Evolutionary conservation across 179 eudicot species (phyloP), one percentile per base, ranked within the genome.

Genomic region (Silene coronaria): DNA sequence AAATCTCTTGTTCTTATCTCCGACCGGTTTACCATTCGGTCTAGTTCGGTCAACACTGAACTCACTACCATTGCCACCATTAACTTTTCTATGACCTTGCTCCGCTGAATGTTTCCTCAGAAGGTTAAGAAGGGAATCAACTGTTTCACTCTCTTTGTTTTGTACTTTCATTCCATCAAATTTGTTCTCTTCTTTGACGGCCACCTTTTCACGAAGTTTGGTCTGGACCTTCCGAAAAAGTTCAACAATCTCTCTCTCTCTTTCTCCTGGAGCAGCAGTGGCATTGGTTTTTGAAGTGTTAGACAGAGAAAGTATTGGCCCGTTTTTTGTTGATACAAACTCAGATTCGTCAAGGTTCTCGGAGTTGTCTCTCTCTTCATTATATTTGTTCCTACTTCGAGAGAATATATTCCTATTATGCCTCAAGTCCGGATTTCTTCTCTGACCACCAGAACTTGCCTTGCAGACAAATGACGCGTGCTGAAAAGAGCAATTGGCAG

Each of bases 221-320:
- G 89, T 90, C 82, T 92, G 96, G 76, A 93, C 92, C 82, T 85
- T 89, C 32, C 85, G 78, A 72, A 96, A 96, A 38, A 96, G 81
- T 78, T 93, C 92, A 24, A 96, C 91, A 78, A 96, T 87, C 79
- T 89, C 97, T 79, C 80, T 85, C 78, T 93, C 97, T 78, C 89
- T 85, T 8, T 87, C 91, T 28, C 97, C 97, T 2, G 97, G 92
- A 79, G 86, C 51, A 59, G 96, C 84, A 28, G 96, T 86, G 27
- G 93, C 86, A 70, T 87, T 90, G 76, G 79, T 76, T 62, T 81
- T 96, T n/a, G 82, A 78, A 70, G 71, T 75, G 63, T 80, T 80
- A 34, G 90, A 84, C 22, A 75, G 78, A 30, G 91, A 89, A 81
- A 83, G 90, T 27, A 86, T 69, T 24, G 90, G 87, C 51, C 96